These are phyloP conservation scores for Eimeria maxima DNA, from an alignment of 169 alveolate species.

Conservation along the genomic window DNA sequence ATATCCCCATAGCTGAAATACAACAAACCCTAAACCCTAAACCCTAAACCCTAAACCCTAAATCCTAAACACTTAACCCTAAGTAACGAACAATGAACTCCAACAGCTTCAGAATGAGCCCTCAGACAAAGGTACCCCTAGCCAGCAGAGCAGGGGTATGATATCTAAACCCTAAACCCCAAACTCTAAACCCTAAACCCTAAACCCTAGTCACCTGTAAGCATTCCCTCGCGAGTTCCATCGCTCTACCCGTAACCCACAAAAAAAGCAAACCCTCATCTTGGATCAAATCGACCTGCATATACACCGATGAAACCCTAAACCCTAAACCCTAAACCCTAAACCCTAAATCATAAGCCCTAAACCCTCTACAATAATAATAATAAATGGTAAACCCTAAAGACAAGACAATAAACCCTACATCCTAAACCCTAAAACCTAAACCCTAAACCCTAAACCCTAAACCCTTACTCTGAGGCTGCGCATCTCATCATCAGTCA, in stretches of 20 bases:
- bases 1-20: conserved; percentile 97
- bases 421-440: neutral
- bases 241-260: conserved; percentile 98
- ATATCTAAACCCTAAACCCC: neutral
- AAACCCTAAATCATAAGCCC: too few relatives aligned
- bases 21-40: conserved; percentile 10
- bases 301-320: neutral
- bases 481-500: conserved; percentile 96
- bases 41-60: conserved; percentile 35
- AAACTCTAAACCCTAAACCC: conserved; percentile 1
- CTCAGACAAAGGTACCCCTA: too few relatives aligned
- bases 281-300: conserved; percentile 90
- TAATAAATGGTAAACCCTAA: too few relatives aligned
- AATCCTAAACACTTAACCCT: neutral
- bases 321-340: neutral
- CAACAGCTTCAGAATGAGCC: too few relatives aligned
- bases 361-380: too few relatives aligned
- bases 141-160: too few relatives aligned
- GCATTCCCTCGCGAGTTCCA: conserved; percentile 96
- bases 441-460: neutral
- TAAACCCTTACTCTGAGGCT: conserved; percentile 89
- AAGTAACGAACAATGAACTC: too few relatives aligned
- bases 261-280: conserved; percentile 96
- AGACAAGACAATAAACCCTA: neutral
- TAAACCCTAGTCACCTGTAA: conserved; percentile 78